Base-by-base conservation (phyloP, 2,329 filamentous ascomycete genomes). In the Botrytis aclada region DNA sequence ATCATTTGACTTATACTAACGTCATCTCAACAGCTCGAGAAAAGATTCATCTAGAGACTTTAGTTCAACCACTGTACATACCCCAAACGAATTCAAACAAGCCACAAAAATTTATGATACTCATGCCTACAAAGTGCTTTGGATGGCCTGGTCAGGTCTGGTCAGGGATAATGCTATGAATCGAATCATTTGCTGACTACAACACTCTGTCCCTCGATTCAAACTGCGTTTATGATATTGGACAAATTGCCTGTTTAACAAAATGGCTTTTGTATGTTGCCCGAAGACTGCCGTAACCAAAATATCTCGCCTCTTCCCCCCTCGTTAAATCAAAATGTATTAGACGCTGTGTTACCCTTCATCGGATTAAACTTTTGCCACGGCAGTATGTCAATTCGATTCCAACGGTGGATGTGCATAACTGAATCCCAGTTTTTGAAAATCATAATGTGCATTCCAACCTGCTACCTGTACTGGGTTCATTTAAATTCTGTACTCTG, bases 21-120 rank as follows among this genome's bases (percentile, higher is more conserved):
- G 9, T 29, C 22, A 41, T 43, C 62, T 29, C 41, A 22, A 71
- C 69, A 81, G 80, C 75, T 78, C 63, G 80, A 81, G 76, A 80
- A 77, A 58, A 78, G 80, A n/a, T 75, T 79, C 45, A 64, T 77
- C 34, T 79, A 78, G 72, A 72, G 29, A 73, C 37, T n/a, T 60
- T 34, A 47, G 22, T 56, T 58, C 32, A 45, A 43, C 47, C 67
- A 74, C 63, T 77, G 74, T 78, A 77, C 74, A 76, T 78, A 77
- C 61, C 62, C 63, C 56, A 34, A 34, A 39, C 32, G 65, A 58
- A 43, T 43, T 43, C 32, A 56, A 67, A 39, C 70, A 72, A 69
- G 25, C 18, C 37, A 69, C 47, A 32, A 67, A 60, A 32, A 37
- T 47, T 72, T 14, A 60, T 63, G 37, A 58, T 34, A 58, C 12